Base-by-base conservation (phyloP, 345 rosid genomes). In the Corchorus capsularis region DNA sequence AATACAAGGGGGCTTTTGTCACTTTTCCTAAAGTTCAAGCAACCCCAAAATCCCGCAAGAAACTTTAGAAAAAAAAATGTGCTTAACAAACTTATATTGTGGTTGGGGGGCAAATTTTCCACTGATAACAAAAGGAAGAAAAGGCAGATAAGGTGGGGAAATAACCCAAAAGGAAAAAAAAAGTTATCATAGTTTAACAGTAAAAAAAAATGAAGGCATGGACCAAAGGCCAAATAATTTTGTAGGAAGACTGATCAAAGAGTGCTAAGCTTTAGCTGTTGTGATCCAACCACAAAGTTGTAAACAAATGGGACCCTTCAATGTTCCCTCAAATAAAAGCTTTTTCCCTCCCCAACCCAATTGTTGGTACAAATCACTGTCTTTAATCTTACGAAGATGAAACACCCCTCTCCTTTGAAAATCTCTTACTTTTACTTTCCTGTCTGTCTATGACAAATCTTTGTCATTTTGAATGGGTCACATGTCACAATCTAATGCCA, bases 151-250 rank as follows among this genome's bases (percentile, higher is more conserved):
- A 39, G 43, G 43, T 39, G 43, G 45, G 22, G 62, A 46, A 27
- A 4, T 6, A 55, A 43, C 6, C 8, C 12, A 14, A 8, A 11
- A 16, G 66, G 8, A 15, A 43, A 19, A 17, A 68, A 20, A 16
- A 41, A 11, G 63, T 59, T 59, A 20, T 22, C 9, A 59, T 59
- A 27, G 19, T 66, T 35, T 49, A 57, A 27, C 43, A 63, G 9
- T 55, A 10, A 4, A 52, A 19, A 39, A 19, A 11, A 9, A 8
- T 22, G n/a, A 64, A 34, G 16, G 47, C 52, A 65, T 65, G 53
- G 53, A 20, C 63, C 75, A 54, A 27, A 71, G 52, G 43, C 55
- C 41, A 34, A 55, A 62, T 75, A 52, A 74, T 74, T 22, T 4
- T 61, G 70, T 74, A 12, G 49, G 69, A 64, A 17, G 69, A 43